Conservation (phyloP, 257 asterid genomes). For the Craterostigma plantagineum region DNA sequence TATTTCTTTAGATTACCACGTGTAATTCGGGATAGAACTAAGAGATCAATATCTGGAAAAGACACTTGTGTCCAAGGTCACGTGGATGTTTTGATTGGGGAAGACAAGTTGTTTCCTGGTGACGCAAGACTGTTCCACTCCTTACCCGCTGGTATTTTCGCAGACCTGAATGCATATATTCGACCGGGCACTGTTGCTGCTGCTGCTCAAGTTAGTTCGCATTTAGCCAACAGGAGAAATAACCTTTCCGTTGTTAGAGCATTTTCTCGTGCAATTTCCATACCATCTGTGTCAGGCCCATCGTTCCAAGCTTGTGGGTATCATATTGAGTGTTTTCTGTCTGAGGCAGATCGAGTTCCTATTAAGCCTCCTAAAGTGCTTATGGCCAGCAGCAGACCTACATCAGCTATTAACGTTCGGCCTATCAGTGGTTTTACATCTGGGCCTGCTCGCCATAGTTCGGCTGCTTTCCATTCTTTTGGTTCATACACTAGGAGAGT, state of each 20-base stretch:
- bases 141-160: slow-evolving; percentile 16
- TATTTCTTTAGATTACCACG: slow-evolving; percentile 33
- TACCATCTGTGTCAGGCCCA: slow-evolving; percentile 61
- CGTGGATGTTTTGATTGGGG: slow-evolving; percentile 27
- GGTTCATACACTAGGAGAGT: slow-evolving; percentile 16
- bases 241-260: slow-evolving; percentile 43
- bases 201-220: slow-evolving; percentile 41
- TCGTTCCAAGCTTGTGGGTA: slow-evolving; percentile 46
- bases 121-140: slow-evolving; percentile 14
- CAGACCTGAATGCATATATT: slow-evolving; percentile 22
- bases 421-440: slow-evolving; percentile 15
- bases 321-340: slow-evolving; percentile 32
- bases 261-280: slow-evolving; percentile 43
- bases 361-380: slow-evolving; percentile 14
- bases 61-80: slow-evolving; percentile 30
- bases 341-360: slow-evolving; percentile 20
- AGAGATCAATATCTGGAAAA: slow-evolving; percentile 24
- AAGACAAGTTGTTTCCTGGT: slow-evolving; percentile 22
- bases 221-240: slow-evolving; percentile 23
- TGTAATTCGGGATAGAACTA: slow-evolving; percentile 27
- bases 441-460: slow-evolving; percentile 14
- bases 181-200: slow-evolving; percentile 39
- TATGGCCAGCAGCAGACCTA: slow-evolving; percentile 38
- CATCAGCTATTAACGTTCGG: slow-evolving; percentile 13
- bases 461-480: slow-evolving; percentile 17